Base-by-base conservation (phyloP, 306 rosid genomes). In the Arachis hypogaea region DNA sequence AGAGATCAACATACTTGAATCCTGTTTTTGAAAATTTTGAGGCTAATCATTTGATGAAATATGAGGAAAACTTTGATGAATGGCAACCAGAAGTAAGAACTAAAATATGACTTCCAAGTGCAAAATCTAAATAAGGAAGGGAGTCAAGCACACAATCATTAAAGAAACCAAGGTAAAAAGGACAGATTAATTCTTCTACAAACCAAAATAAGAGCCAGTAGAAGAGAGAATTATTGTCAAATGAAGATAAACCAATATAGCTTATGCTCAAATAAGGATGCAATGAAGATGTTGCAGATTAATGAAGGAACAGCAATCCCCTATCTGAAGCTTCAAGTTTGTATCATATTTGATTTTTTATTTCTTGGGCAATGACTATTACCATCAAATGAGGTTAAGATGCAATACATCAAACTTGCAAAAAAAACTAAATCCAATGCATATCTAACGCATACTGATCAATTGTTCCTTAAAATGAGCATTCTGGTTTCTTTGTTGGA, bases 401-500 rank as follows among this genome's bases (percentile, higher is more conserved):
- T 61, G 43, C 49, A 63, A 70, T 49, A 75, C 49, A 65, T 38
- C 59, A 38, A 75, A 58, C 75, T 61, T 62, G 38, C 3, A 33
- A 33, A 33, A 33, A 60, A 77, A 66, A 22, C 54, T 60, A 71
- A 62, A 74, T 71, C 54, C 69, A 71, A 47, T 58, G 76, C 77
- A 57, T 65, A 76, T 68, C 66, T 47, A 49, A 81, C 64, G n/a
- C 62, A 65, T 49, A 47, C 47, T 29, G 11, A 60, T 7, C 14
- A 3, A 38, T 33, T 52, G 74, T 16, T 16, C 68, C 69, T 73
- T 73, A 22, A 81, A 63, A 71, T 59, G 45, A 78, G 55, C 59
- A 12, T 36, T 22, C 51, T 43, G 4, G 74, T 81, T 8, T 36
- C 49, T 66, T 64, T 1, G 78, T 47, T 40, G 84, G 85, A 77